Evolutionary conservation across 495 filamentous ascomycete species (phyloP), one percentile per base, ranked within the genome.

Genomic region (Podospora fimiseda): DNA sequence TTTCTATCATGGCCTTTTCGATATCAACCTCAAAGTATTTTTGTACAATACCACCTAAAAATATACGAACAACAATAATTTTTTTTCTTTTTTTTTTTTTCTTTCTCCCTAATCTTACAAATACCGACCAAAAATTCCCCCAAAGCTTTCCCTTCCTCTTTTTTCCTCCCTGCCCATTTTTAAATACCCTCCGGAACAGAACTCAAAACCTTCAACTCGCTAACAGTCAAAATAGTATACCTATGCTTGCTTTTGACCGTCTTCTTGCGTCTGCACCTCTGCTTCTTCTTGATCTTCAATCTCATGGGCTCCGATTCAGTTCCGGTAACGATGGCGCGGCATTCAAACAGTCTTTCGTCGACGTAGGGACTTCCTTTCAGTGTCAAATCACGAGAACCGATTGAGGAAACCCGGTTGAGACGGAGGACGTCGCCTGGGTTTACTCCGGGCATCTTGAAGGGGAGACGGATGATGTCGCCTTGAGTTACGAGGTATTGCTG

Each of bases 331-430:
- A 82, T 78, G 2, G 90, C 88, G 44, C 91, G 79, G 69, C 89
- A 95, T 66, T 86, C 84, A 59, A 89, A 98, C 55, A 92, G 66
- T 21, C 79, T 66, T 72, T 90, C 83, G 68, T 97, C 88, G 45
- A 96, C 67, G 66, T 83, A 87, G 18, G 86, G 88, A 13, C 68
- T 64, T 19, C 88, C 91, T 62, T 89, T 84, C 41, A 96, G 73
- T 24, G 93, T 96, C 71, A 87, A 95, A 60, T 97, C 93, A 51
- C 93, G 79, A 43, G 86, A 90, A 4, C 93, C 93, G 9, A 98
- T 63, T 20, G 79, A 73, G 6, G 77, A 80, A 16, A 89, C 93
- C 19, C 88, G 82, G 70, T 95, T 90, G 43, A 98, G 80, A 14
- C 91, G 87, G 42, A 98, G 72, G 33, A 89, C 69, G 62, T 96